Evolutionary conservation across 2,329 filamentous ascomycete genomes (phyloP).

Genomic region (Xylaria digitata): DNA sequence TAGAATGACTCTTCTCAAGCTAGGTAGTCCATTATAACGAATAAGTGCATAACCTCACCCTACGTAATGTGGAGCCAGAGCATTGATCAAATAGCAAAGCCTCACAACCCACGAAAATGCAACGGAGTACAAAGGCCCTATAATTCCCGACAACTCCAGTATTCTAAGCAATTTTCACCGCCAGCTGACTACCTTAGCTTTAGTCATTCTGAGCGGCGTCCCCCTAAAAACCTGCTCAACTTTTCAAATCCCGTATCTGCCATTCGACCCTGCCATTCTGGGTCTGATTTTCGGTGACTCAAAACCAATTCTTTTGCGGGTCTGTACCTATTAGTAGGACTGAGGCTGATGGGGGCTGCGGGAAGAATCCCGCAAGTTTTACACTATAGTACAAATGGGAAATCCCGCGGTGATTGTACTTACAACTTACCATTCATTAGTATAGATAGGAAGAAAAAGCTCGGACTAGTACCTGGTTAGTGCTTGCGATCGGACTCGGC

Average conservation of each 20-base stretch:
- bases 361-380: constrained; percentile 16
- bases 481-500: constrained; percentile 10
- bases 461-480: background rate
- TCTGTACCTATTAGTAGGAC: background rate
- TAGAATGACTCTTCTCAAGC: too few species aligned
- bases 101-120: constrained; percentile 36
- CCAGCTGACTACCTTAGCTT: constrained; percentile 27
- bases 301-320: constrained; percentile 14
- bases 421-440: too few species aligned
- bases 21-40: background rate
- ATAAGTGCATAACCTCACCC: background rate
- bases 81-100: too few species aligned
- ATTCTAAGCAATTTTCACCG: constrained; percentile 25
- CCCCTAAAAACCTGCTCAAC: constrained; percentile 17
- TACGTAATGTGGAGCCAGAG: background rate
- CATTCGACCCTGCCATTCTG: constrained; percentile 25
- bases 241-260: constrained; percentile 33
- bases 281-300: constrained; percentile 27
- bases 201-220: background rate
- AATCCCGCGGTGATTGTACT: constrained; percentile 6
- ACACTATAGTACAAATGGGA: background rate
- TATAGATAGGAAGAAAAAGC: background rate
- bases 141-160: constrained; percentile 27
- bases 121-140: constrained; percentile 30
- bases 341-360: constrained; percentile 14